A percentile compares a stretch with the other conserved stretches of the same genome.
phyloP scores from a whole-genome alignment of 2,329 filamentous ascomycete species.

The Penicillium sp. region DNA sequence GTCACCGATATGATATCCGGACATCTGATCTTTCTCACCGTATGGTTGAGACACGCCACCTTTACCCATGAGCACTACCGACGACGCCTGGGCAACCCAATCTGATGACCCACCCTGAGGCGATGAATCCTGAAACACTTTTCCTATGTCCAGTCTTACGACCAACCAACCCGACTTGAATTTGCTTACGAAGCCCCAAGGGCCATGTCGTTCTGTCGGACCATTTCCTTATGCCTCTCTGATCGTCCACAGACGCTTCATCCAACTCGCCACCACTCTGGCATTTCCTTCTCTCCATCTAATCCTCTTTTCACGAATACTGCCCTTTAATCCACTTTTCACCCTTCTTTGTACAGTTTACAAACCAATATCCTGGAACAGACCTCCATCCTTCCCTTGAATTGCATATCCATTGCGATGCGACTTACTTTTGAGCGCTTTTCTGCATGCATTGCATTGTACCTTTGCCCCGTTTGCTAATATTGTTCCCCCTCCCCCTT shows the following conservation, averaged over 20 bases:
- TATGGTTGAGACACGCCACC: slow-evolving; percentile 15
- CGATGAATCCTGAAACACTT: not conserved
- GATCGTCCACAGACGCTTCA: not conserved
- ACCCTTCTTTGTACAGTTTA: slow-evolving; percentile 31
- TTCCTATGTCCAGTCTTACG: slow-evolving; percentile 15
- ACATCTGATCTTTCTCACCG: slow-evolving; percentile 1
- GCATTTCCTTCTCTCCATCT: slow-evolving; percentile 28
- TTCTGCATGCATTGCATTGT: slow-evolving; percentile 11
- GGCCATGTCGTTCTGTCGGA: slow-evolving; percentile 7
- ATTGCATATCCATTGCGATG: slow-evolving; percentile 26
- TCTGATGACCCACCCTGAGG: not conserved
- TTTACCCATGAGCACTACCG: slow-evolving; percentile 23
- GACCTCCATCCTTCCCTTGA: slow-evolving; percentile 25
- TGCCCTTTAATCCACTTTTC: slow-evolving; percentile 33
- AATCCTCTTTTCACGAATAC: slow-evolving; percentile 27
- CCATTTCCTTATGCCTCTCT: not conserved
- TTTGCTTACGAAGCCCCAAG: not conserved
- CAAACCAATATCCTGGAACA: slow-evolving; percentile 17
- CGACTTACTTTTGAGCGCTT: not conserved
- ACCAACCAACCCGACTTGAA: slow-evolving; percentile 1
- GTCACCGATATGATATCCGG: slow-evolving; percentile 13
- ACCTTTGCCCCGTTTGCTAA: slow-evolving; percentile 4
- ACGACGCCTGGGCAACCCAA: slow-evolving; percentile 12
- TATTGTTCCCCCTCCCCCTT: not conserved
- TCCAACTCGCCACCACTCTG: slow-evolving; percentile 18